These are phyloP conservation scores for Draba incana DNA, from an alignment of 345 rosid species.

Conservation along the genomic window DNA sequence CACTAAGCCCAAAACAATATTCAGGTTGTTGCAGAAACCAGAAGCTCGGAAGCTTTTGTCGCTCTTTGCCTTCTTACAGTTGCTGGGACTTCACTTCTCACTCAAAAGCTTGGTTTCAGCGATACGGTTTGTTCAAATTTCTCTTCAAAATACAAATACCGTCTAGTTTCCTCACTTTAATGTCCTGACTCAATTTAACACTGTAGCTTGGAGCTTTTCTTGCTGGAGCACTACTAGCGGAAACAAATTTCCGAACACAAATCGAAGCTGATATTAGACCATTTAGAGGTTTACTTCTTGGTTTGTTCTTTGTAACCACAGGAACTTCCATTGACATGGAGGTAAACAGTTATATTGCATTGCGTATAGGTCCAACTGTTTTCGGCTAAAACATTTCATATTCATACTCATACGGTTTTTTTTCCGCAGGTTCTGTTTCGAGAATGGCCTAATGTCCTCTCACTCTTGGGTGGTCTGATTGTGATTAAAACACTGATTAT, in stretches of 20 bases:
- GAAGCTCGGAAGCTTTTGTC: conserved; percentile 96
- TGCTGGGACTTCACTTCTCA: conserved; percentile 89
- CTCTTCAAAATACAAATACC: conserved; percentile 3
- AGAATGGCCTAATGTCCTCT: conserved; percentile 95
- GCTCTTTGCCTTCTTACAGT: conserved; percentile 94
- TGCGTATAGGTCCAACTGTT: conserved; percentile 19
- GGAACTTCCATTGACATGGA: conserved; percentile 95
- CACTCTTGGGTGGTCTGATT: conserved; percentile 90
- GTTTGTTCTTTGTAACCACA: conserved; percentile 93
- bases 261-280: conserved; percentile 99
- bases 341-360: conserved; percentile 49
- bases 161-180: conserved; percentile 19
- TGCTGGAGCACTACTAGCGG: conserved; percentile 94
- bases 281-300: conserved; percentile 93
- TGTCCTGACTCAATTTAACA: conserved; percentile 17
- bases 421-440: conserved; percentile 70
- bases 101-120: conserved; percentile 92
- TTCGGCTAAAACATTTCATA: conserved; percentile 1
- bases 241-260: conserved; percentile 94
- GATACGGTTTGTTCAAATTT: conserved; percentile 67
- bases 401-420: conserved; percentile 27
- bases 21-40: conserved; percentile 94
- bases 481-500: conserved; percentile 87
- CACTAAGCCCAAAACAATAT: conserved; percentile 40
- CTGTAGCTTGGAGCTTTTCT: conserved; percentile 97